Base-by-base conservation (phyloP, 2,329 filamentous ascomycete genomes). In the Talaromyces sp. region DNA sequence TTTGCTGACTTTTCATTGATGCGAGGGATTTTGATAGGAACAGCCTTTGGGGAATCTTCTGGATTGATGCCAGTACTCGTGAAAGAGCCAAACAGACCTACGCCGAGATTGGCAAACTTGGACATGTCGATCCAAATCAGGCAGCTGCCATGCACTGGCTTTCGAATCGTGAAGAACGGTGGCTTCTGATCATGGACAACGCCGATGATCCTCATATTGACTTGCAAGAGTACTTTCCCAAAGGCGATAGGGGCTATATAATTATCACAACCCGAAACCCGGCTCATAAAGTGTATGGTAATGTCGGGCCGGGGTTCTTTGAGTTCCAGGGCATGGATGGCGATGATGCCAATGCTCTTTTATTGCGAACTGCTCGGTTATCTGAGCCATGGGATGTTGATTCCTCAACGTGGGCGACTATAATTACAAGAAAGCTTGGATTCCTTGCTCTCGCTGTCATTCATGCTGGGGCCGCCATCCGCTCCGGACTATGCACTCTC, bases 141-240 rank as follows among this genome's bases (percentile, higher is more conserved):
- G 41, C 25, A 25, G 41, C 41, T 28, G 41, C 21, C n/a, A 9
- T 46, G 28, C 28, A 10, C 2, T 46, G 41, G 41, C 41, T 46
- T 2, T 28, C 41, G 2, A 46, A 21, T 28, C 53, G 8, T 50
- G 62, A 17, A 60, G 62, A 15, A 13, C 41, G 21, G 15, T 73
- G 70, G 71, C 63, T 73, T 4, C 50, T 73, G 3, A 63, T 78
- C 6, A 69, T 78, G 31, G 74, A 78, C 61, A 78, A 78, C 61
- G 74, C 73, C 3, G 74, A 79, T 54, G 67, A 75, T 60, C 65
- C 69, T 8, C 55, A 66, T 0, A 43, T 70, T 21, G 65, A 73
- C 54, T 67, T 68, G 57, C 62, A 64, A 51, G 61, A 55, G 28
- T 73, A 66, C 25, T 66, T 76, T 45, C 73, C 74, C 0, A 36